Evolutionary conservation across 306 rosid species (phyloP).

Genomic region (Pyrus communis): DNA sequence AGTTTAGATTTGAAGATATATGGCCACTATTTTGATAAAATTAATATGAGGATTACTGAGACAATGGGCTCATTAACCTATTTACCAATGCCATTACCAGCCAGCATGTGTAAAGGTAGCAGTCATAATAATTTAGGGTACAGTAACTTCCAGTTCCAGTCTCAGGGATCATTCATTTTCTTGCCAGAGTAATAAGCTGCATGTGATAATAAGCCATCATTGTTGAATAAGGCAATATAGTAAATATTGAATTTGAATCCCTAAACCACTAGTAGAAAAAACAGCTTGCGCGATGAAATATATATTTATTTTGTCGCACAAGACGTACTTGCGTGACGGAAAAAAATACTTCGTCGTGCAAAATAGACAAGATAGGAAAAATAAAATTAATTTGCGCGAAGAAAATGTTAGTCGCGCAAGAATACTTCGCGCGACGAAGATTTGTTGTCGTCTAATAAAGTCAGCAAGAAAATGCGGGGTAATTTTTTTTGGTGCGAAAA

Average conservation of each 20-base stretch:
- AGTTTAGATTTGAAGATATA: background rate
- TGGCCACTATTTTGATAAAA: background rate
- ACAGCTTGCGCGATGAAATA: too few relatives aligned
- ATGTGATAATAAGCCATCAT: constrained; percentile 23
- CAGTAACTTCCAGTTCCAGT: background rate
- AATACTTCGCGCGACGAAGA: too few relatives aligned
- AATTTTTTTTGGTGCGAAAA: too few relatives aligned
- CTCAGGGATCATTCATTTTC: background rate
- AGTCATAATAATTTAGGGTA: background rate
- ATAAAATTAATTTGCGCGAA: too few relatives aligned
- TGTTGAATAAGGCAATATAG: constrained; percentile 12
- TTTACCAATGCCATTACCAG: background rate
- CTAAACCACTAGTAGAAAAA: too few relatives aligned
- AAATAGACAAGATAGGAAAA: too few relatives aligned
- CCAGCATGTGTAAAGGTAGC: background rate
- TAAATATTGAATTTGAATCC: constrained; percentile 3
- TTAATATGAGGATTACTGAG: background rate
- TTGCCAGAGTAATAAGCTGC: constrained; percentile 2
- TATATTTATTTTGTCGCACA: too few relatives aligned
- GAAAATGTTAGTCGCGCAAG: too few relatives aligned
- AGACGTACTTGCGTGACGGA: too few relatives aligned
- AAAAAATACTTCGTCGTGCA: too few relatives aligned
- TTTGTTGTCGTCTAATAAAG: too few relatives aligned
- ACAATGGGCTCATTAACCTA: background rate
- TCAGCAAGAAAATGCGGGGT: too few relatives aligned